A percentile compares a stretch with the other conserved stretches of the same genome.
phyloP scores from a whole-genome alignment of 2,329 filamentous ascomycete genomes.

The Pseudogymnoascus destructans region DNA sequence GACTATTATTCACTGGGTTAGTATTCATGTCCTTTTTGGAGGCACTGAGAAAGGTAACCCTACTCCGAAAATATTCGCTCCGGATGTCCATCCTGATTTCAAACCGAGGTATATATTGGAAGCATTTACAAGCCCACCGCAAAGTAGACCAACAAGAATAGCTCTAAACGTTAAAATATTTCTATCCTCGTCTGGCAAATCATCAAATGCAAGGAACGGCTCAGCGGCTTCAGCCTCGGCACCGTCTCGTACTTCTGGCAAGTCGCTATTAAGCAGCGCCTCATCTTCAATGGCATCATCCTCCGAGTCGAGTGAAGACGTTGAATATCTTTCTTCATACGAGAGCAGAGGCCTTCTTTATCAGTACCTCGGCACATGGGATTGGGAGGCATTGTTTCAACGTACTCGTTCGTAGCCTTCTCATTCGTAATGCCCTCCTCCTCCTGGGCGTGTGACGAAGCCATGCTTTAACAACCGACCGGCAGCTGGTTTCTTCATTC shows the following conservation, averaged over 20 bases:
- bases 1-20: not conserved
- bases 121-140: conserved; percentile 2
- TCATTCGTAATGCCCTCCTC: not conserved
- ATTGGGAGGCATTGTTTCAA: not conserved
- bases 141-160: not conserved
- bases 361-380: not conserved
- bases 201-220: conserved; percentile 1
- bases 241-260: not conserved
- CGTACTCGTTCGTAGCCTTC: conserved; percentile 4
- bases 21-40: not conserved
- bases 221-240: not conserved
- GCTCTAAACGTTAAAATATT: conserved; percentile 2
- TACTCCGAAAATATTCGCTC: conserved; percentile 2
- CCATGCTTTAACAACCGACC: not conserved
- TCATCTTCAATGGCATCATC: not conserved
- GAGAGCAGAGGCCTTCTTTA: not conserved
- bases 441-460: not conserved
- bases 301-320: not conserved
- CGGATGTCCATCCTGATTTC: conserved; percentile 1
- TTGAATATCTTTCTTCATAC: not conserved
- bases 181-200: conserved; percentile 1
- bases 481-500: not conserved
- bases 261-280: not conserved
- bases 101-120: conserved; percentile 3
- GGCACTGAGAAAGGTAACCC: not conserved